Conservation (phyloP, 345 rosid genomes). For the Ricinus communis region DNA sequence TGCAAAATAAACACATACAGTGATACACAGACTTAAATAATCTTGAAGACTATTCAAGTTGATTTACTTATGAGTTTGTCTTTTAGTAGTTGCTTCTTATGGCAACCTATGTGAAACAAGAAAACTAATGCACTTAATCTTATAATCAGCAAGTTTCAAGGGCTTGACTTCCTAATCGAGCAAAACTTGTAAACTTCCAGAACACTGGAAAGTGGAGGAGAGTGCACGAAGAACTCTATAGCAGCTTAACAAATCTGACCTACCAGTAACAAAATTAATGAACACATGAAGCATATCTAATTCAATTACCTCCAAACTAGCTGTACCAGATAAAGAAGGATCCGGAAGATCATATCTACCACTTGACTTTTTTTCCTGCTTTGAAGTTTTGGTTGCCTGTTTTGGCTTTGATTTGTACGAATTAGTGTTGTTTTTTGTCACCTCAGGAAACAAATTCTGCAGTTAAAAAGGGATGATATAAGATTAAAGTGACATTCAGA, state of each 20-base stretch:
- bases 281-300: neutral
- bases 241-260: too few relatives aligned
- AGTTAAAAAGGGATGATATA: neutral
- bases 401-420: constrained; percentile 30
- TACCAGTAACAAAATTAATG: too few relatives aligned
- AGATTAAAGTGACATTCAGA: neutral
- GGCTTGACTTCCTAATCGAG: neutral
- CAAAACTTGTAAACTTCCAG: neutral
- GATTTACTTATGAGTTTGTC: too few relatives aligned
- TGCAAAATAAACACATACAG: too few relatives aligned
- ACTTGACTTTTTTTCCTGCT: constrained; percentile 16
- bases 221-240: neutral
- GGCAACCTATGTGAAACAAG: neutral
- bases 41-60: neutral
- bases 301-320: constrained; percentile 30
- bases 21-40: neutral
- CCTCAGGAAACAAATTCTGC: constrained; percentile 33
- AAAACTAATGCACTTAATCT: neutral
- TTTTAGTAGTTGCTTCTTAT: neutral
- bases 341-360: constrained; percentile 27
- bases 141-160: neutral
- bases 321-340: constrained; percentile 28
- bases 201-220: neutral
- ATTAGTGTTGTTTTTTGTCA: constrained; percentile 10
- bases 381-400: constrained; percentile 21